phyloP scores from a whole-genome alignment of 345 rosid species.

The Ceriops tagal region DNA sequence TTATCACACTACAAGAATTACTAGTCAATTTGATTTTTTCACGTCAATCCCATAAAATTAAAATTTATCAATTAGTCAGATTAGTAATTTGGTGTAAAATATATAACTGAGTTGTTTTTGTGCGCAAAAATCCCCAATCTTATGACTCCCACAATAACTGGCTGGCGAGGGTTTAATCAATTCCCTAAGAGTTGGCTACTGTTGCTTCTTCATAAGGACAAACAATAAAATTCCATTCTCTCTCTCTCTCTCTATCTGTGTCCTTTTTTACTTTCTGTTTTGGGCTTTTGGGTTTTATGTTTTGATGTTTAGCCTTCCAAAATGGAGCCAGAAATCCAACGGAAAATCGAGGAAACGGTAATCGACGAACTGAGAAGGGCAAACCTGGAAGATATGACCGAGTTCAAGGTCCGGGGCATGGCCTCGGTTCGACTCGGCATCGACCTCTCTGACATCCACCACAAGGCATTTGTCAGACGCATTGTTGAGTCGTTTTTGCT shows the following conservation, averaged over 20 bases:
- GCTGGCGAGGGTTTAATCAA: too few species aligned
- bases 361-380: slow-evolving; percentile 46
- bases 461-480: slow-evolving; percentile 48
- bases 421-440: slow-evolving; percentile 56
- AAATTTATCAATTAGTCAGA: too few species aligned
- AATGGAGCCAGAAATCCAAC: slow-evolving; percentile 36
- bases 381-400: slow-evolving; percentile 62
- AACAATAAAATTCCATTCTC: background rate
- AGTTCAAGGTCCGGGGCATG: slow-evolving; percentile 60
- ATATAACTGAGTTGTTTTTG: too few species aligned
- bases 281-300: background rate
- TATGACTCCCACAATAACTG: too few species aligned
- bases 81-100: too few species aligned
- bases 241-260: background rate
- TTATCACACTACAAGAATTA: too few species aligned
- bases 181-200: too few species aligned
- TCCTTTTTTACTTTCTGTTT: background rate
- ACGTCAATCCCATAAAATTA: too few species aligned
- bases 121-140: background rate
- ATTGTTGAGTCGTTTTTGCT: slow-evolving; percentile 61
- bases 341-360: slow-evolving; percentile 56
- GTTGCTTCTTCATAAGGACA: too few species aligned
- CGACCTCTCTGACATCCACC: slow-evolving; percentile 42
- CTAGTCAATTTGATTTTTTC: too few species aligned
- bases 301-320: background rate